These are phyloP conservation scores for Penicillium corylophilum DNA, from an alignment of 2,329 filamentous ascomycete genomes.

Conservation along the genomic window DNA sequence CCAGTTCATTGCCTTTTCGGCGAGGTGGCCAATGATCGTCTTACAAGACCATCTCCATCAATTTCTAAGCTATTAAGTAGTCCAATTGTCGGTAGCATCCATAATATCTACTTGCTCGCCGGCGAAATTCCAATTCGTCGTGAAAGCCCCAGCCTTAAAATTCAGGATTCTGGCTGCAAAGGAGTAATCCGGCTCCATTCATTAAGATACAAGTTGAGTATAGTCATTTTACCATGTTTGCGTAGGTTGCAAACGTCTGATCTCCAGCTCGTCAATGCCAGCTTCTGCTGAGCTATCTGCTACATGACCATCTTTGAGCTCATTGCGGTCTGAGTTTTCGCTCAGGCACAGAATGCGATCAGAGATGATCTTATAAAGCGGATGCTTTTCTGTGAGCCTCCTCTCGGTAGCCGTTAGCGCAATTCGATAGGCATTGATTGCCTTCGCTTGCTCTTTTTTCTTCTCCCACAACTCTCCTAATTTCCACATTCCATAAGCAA, in stretches of 20 bases:
- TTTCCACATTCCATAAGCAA: slow-evolving; percentile 11
- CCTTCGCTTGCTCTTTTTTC: slow-evolving; percentile 3
- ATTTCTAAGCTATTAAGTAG: too few relatives aligned
- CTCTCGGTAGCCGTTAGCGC: slow-evolving; percentile 1
- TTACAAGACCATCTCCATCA: too few relatives aligned
- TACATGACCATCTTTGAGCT: neutral
- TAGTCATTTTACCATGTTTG: neutral
- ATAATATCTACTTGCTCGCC: too few relatives aligned
- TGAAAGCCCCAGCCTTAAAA: too few relatives aligned
- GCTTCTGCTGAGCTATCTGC: neutral
- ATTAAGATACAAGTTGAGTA: neutral
- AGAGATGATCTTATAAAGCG: slow-evolving; percentile 2
- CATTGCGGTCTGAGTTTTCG: neutral
- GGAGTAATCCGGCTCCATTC: neutral
- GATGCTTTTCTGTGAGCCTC: slow-evolving; percentile 9
- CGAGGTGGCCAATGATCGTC: too few relatives aligned
- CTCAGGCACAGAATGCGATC: neutral
- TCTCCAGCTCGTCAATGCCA: neutral
- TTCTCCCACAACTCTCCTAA: slow-evolving; percentile 11
- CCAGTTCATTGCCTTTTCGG: too few relatives aligned
- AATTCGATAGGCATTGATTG: slow-evolving; percentile 5
- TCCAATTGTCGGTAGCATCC: too few relatives aligned
- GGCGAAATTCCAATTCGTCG: too few relatives aligned
- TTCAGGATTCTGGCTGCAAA: neutral
- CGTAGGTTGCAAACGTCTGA: neutral